These are phyloP conservation scores for Telfairia occidentalis DNA, from an alignment of 331 rosid genomes.

Conservation along the genomic window DNA sequence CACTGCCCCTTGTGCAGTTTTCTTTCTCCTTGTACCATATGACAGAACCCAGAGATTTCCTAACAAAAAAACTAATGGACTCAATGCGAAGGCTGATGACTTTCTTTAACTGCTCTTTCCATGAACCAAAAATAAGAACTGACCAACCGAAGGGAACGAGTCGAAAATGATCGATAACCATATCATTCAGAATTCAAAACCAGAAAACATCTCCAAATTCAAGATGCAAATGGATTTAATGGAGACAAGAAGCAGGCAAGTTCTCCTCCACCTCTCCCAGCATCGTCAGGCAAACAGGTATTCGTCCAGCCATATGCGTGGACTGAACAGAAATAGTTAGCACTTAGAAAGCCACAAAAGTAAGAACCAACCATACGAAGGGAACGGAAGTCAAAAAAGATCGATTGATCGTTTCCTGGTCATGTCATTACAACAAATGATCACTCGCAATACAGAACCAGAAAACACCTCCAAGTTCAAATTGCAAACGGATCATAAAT, in stretches of 20 bases:
- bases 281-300: not conserved
- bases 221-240: not conserved
- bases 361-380: not conserved
- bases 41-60: not conserved
- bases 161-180: not conserved
- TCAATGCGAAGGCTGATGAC: not conserved
- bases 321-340: conserved; percentile 12
- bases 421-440: not conserved
- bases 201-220: not conserved
- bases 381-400: not conserved
- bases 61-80: not conserved
- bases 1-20: not conserved
- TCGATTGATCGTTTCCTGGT: not conserved
- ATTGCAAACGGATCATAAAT: not conserved
- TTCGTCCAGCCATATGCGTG: conserved; percentile 13
- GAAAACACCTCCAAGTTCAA: not conserved
- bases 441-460: not conserved
- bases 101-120: not conserved
- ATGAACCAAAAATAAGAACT: not conserved
- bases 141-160: not conserved
- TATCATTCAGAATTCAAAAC: not conserved
- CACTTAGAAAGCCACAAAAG: not conserved
- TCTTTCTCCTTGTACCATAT: not conserved
- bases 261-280: not conserved
- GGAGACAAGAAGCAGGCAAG: not conserved